Evolutionary conservation across 768 basidiomycete species (phyloP).

Genomic region (Mycena leptocephala): DNA sequence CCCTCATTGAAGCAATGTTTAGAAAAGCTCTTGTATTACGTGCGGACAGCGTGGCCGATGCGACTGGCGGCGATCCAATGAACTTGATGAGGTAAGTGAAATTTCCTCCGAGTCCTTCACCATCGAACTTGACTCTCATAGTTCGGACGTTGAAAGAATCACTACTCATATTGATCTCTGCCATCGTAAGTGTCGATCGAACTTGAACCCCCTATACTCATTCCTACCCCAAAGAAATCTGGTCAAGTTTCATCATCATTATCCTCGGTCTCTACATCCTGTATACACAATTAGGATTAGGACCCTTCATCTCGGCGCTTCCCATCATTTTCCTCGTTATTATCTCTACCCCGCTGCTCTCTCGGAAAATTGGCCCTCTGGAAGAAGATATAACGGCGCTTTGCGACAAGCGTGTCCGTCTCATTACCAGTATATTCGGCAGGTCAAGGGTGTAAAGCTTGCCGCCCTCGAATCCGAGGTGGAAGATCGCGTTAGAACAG

Average conservation of each 20-base stretch:
- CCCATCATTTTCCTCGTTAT: slow-evolving; percentile 24
- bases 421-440: slow-evolving; percentile 29
- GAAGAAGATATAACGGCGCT: slow-evolving; percentile 23
- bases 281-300: slow-evolving; percentile 20
- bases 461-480: slow-evolving; percentile 31
- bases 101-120: neutral
- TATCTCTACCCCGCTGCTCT: slow-evolving; percentile 23
- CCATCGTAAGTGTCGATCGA: slow-evolving; percentile 18
- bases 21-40: slow-evolving; percentile 29
- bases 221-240: slow-evolving; percentile 17
- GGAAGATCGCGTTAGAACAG: slow-evolving; percentile 14
- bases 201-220: neutral
- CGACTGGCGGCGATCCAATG: slow-evolving; percentile 31
- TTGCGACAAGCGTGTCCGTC: slow-evolving; percentile 29
- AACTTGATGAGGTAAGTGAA: slow-evolving; percentile 27
- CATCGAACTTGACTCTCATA: neutral
- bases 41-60: slow-evolving; percentile 17
- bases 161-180: slow-evolving; percentile 25
- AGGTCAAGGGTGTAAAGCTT: slow-evolving; percentile 28
- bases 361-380: slow-evolving; percentile 29
- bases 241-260: slow-evolving; percentile 28
- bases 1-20: slow-evolving; percentile 27
- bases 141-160: slow-evolving; percentile 33
- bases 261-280: slow-evolving; percentile 27
- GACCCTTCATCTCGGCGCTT: slow-evolving; percentile 14